phyloP scores from a whole-genome alignment of 2,329 filamentous ascomycete genomes.

The Fusarium mundagurra region DNA sequence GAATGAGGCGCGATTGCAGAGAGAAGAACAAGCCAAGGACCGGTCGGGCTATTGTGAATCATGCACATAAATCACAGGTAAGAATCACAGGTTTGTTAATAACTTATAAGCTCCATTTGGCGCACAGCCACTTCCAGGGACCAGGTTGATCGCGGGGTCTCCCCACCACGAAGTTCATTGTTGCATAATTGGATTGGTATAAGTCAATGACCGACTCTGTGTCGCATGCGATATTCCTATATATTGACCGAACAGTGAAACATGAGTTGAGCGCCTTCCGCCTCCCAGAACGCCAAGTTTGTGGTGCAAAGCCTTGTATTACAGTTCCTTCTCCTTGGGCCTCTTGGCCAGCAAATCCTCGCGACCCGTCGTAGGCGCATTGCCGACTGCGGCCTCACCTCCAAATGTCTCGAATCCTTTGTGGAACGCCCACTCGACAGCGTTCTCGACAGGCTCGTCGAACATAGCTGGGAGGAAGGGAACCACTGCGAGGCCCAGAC shows the following conservation, averaged over 20 bases:
- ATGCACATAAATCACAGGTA: background rate
- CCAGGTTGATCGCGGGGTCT: constrained; percentile 28
- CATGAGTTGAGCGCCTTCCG: constrained; percentile 39
- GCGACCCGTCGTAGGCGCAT: constrained; percentile 63
- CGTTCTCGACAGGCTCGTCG: constrained; percentile 91
- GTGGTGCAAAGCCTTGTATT: constrained; percentile 26
- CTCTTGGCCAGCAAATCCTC: constrained; percentile 53
- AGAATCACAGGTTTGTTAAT: constrained; percentile 2
- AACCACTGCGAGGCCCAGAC: constrained; percentile 79
- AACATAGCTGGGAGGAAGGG: constrained; percentile 87
- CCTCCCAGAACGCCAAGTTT: constrained; percentile 23
- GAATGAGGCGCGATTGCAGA: background rate
- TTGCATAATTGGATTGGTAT: background rate
- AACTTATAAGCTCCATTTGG: background rate
- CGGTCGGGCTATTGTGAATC: background rate
- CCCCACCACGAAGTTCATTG: constrained; percentile 10
- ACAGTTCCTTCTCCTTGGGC: constrained; percentile 58
- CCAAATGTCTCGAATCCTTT: constrained; percentile 80
- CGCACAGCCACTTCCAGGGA: constrained; percentile 27
- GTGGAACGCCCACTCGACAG: constrained; percentile 90
- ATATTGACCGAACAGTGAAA: constrained; percentile 5
- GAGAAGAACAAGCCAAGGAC: background rate
- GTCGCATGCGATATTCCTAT: background rate
- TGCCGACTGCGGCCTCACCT: constrained; percentile 66
- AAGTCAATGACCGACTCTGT: background rate